Evolutionary conservation across 805 yeast species (phyloP).

Genomic region (Lipomyces starkeyi): DNA sequence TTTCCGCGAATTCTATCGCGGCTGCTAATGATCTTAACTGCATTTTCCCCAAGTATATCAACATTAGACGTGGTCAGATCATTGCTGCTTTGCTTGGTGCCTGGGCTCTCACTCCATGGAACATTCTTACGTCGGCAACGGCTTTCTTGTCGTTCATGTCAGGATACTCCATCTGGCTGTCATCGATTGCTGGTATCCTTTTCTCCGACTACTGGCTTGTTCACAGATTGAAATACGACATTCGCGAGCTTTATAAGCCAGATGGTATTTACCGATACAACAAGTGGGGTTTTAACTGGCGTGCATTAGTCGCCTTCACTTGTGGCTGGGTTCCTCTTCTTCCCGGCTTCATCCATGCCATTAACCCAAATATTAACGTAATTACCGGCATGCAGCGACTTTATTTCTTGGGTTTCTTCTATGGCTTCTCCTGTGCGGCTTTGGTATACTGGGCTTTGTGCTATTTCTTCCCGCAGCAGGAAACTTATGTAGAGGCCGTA

Average conservation of each 20-base stretch:
- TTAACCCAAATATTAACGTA: conserved; percentile 15
- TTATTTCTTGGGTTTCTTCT: conserved; percentile 38
- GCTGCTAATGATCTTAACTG: conserved; percentile 48
- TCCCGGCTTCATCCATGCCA: conserved; percentile 28
- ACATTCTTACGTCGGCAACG: conserved; percentile 47
- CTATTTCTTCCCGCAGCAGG: conserved; percentile 19
- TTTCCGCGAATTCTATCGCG: conserved; percentile 55
- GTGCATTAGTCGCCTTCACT: conserved; percentile 24
- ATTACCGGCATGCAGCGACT: conserved; percentile 30
- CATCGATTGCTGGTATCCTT: conserved; percentile 45
- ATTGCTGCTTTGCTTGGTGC: conserved; percentile 47
- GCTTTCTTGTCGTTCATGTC: conserved; percentile 48
- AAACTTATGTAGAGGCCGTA: conserved; percentile 16
- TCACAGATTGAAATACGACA: conserved; percentile 15
- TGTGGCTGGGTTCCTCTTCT: conserved; percentile 29
- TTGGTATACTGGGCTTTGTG: conserved; percentile 24
- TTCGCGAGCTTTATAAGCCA: conserved; percentile 21
- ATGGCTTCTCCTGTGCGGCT: conserved; percentile 29
- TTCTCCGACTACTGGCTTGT: conserved; percentile 18
- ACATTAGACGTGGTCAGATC: conserved; percentile 68
- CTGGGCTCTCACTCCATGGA: conserved; percentile 52
- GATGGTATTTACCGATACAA: conserved; percentile 27
- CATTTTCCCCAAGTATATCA: conserved; percentile 53
- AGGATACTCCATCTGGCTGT: conserved; percentile 49
- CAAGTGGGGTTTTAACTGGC: conserved; percentile 32